Base-by-base conservation (phyloP, 192 early-diverging fungal species). In the Coemansia pectinata region DNA sequence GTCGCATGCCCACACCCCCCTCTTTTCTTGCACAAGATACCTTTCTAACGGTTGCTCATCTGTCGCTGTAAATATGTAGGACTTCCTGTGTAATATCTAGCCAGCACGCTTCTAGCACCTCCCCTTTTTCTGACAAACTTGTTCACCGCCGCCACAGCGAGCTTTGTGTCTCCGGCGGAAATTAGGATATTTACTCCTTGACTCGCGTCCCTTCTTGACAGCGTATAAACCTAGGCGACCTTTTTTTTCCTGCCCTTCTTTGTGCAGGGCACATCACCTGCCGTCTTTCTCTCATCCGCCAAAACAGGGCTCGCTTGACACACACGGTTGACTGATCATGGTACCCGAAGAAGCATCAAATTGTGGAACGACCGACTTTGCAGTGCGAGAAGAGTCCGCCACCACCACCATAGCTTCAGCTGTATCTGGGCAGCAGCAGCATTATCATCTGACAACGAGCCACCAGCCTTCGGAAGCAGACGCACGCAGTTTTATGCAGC, bases 401-500 rank as follows among this genome's bases (percentile, higher is more conserved):
- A 25, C 48, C 48, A 52, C 19, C 48, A 52, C 6, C 48, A 25
- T 25, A 25, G 1, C 48, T 25, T 25, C 48, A 25, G 48, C 11
- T 27, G 19, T 25, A 5, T 25, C 48, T 52, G 48, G 23, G 9
- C 48, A 25, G 21, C 48, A 52, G 23, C 48, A 25, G 7, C 48
- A 52, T 52, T 11, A 25, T 52, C 48, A 52, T 52, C 48, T 52
- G 48, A 52, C 48, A 12, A 25, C 48, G 48, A 52, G 48, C 48
- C 48, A 25, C 23, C 48, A 66, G 65, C 34, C 52, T n/a, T 40
- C 52, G 65, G 65, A 66, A 66, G 65, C 65, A 66, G 25, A 29
- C 12, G 38, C 21, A 36, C 50, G 50, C 39, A 53, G 34, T 40
- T 27, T 14, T 47, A 66, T 53, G 57, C 41, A 50, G 21, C 59